Percentiles rank a stretch among this genome's conserved stretches.
phyloP scores from a whole-genome alignment of 2,329 filamentous ascomycete genomes.

The Clarireedia hainanense region DNA sequence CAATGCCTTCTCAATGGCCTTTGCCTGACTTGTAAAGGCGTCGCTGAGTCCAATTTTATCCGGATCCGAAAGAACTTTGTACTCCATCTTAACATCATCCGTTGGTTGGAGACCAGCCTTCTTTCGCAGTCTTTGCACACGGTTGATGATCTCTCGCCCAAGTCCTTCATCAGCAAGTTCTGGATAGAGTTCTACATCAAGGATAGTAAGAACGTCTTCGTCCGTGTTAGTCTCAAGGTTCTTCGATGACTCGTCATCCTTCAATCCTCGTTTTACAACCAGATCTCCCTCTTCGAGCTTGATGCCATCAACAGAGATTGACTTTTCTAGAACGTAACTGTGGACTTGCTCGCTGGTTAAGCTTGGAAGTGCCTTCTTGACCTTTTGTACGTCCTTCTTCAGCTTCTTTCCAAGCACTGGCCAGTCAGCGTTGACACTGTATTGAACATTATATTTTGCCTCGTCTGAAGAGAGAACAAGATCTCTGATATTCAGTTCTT shows the following conservation, averaged over 20 bases:
- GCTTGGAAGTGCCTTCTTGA: slow-evolving; percentile 80
- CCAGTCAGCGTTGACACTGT: slow-evolving; percentile 87
- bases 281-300: slow-evolving; percentile 75
- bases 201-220: slow-evolving; percentile 80
- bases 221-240: slow-evolving; percentile 83
- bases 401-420: slow-evolving; percentile 92
- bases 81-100: slow-evolving; percentile 94
- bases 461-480: slow-evolving; percentile 81
- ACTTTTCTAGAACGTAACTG: slow-evolving; percentile 63
- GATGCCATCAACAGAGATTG: slow-evolving; percentile 80
- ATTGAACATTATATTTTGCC: slow-evolving; percentile 84
- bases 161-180: slow-evolving; percentile 84
- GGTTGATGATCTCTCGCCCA: slow-evolving; percentile 85
- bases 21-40: slow-evolving; percentile 60
- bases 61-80: slow-evolving; percentile 70
- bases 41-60: slow-evolving; percentile 65
- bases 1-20: slow-evolving; percentile 67
- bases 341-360: slow-evolving; percentile 77
- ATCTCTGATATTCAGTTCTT: slow-evolving; percentile 87
- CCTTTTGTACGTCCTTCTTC: slow-evolving; percentile 86
- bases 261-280: slow-evolving; percentile 70
- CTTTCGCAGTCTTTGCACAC: slow-evolving; percentile 88
- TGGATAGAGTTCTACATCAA: slow-evolving; percentile 76
- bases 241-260: slow-evolving; percentile 61
- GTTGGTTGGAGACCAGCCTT: slow-evolving; percentile 85